phyloP scores from a whole-genome alignment of 345 rosid species.

The Citrus australasica region DNA sequence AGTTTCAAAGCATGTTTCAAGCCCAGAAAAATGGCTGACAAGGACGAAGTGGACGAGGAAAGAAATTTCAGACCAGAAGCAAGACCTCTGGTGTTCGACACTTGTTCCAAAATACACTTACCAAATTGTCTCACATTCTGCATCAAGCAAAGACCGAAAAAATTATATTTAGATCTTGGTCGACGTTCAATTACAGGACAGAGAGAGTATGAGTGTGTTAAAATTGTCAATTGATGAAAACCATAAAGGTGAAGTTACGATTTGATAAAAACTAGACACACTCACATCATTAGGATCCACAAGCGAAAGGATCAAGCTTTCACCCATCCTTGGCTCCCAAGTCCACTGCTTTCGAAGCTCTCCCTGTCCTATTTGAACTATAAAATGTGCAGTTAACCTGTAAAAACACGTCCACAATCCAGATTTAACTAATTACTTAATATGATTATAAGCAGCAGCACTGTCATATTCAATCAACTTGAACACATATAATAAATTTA shows the following conservation, averaged over 20 bases:
- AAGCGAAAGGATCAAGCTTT: conserved; percentile 79
- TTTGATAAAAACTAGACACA: conserved; percentile 9
- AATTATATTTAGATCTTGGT: conserved; percentile 2
- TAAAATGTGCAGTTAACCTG: conserved; percentile 78
- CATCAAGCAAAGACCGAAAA: conserved; percentile 23
- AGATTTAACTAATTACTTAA: background rate
- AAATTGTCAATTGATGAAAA: conserved; percentile 6
- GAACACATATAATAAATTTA: conserved; percentile 11
- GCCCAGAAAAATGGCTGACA: conserved; percentile 60
- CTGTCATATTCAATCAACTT: background rate
- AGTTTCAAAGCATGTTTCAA: conserved; percentile 74
- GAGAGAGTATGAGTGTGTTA: background rate
- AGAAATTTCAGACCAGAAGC: conserved; percentile 83
- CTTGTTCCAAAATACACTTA: conserved; percentile 80
- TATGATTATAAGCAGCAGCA: background rate
- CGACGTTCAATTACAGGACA: conserved; percentile 9
- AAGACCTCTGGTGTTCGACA: conserved; percentile 82
- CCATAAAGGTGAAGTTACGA: background rate
- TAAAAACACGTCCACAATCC: conserved; percentile 19
- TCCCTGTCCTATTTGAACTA: conserved; percentile 59
- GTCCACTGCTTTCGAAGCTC: conserved; percentile 77
- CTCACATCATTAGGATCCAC: conserved; percentile 81
- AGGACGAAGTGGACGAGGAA: conserved; percentile 55
- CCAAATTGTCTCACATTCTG: conserved; percentile 89
- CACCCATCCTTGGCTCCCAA: conserved; percentile 91